Evolutionary conservation across 2,329 filamentous ascomycete species (phyloP).

Genomic region (Penicillium sp.): DNA sequence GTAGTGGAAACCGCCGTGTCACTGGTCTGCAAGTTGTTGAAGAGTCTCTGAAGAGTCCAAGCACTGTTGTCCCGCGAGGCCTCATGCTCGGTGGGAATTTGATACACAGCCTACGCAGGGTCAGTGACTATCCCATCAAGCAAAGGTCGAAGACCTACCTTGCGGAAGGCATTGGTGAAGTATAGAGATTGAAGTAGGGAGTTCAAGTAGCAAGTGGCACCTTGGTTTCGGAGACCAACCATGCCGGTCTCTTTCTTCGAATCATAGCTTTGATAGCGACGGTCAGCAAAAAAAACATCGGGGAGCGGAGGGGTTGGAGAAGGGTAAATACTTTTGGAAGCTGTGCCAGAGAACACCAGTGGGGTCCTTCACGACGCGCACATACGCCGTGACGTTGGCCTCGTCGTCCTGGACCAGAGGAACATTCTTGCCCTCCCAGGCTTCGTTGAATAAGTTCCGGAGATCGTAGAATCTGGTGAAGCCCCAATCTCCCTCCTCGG

Average conservation of each 20-base stretch:
- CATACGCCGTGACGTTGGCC: slow-evolving; percentile 45
- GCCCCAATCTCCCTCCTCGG: slow-evolving; percentile 95
- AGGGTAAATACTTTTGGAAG: slow-evolving; percentile 39
- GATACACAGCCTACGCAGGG: slow-evolving; percentile 71
- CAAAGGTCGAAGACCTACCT: slow-evolving; percentile 50
- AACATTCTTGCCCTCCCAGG: slow-evolving; percentile 65
- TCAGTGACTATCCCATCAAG: not conserved
- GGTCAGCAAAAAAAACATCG: slow-evolving; percentile 8
- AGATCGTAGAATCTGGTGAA: slow-evolving; percentile 96
- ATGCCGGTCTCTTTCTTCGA: slow-evolving; percentile 99
- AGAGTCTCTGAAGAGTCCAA: slow-evolving; percentile 86
- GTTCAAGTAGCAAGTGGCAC: slow-evolving; percentile 85
- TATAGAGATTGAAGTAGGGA: slow-evolving; percentile 79
- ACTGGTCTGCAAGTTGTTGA: slow-evolving; percentile 90
- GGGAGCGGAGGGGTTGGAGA: not conserved
- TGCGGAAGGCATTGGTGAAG: slow-evolving; percentile 88
- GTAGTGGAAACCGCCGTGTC: slow-evolving; percentile 79
- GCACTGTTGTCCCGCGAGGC: slow-evolving; percentile 80
- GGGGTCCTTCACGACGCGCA: slow-evolving; percentile 48
- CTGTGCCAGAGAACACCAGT: slow-evolving; percentile 49
- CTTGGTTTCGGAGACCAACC: slow-evolving; percentile 94
- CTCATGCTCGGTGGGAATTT: slow-evolving; percentile 88
- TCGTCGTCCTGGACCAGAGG: slow-evolving; percentile 50
- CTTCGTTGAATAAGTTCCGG: slow-evolving; percentile 72
- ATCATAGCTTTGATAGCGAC: slow-evolving; percentile 63